Conservation (phyloP, 2,329 filamentous ascomycete genomes). For the Botryosphaeria agaves region DNA sequence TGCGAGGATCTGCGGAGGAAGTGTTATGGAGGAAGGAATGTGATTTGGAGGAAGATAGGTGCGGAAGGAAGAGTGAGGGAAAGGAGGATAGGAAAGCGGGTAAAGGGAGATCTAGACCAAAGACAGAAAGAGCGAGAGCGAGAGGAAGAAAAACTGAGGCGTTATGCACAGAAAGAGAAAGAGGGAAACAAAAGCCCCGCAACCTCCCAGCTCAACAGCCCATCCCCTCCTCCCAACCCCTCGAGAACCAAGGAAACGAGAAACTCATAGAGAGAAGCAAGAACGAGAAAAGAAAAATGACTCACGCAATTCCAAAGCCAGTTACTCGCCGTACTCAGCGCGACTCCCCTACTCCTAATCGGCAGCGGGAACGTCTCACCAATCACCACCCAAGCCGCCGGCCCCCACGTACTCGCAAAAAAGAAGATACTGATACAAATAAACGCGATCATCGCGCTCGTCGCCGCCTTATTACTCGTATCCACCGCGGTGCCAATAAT, state of each 20-base stretch:
- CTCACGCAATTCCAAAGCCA: conserved; percentile 71
- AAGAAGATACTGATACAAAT: conserved; percentile 89
- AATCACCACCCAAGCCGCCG: conserved; percentile 52
- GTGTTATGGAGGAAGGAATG: not conserved
- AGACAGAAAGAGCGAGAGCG: no score
- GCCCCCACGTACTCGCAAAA: conserved; percentile 81
- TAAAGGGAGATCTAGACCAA: conserved; percentile 1
- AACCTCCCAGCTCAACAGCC: no score
- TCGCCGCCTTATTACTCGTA: conserved; percentile 21
- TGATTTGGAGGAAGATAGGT: no score
- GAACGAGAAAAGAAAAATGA: no score
- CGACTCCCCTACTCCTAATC: conserved; percentile 76
- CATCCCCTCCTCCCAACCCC: no score
- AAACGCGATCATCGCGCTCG: conserved; percentile 61
- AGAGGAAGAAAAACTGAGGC: no score
- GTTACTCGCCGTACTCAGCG: conserved; percentile 73
- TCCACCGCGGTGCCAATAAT: conserved; percentile 36
- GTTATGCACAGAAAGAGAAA: no score
- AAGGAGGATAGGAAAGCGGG: not conserved
- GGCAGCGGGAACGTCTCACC: conserved; percentile 83
- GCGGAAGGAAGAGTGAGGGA: no score
- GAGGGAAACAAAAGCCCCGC: no score
- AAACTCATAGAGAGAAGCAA: no score
- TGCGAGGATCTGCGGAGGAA: conserved; percentile 25
- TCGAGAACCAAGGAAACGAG: no score